These are phyloP conservation scores for Chimonanthus praecox DNA, from an alignment of 164 flowering plant genomes.

Conservation along the genomic window DNA sequence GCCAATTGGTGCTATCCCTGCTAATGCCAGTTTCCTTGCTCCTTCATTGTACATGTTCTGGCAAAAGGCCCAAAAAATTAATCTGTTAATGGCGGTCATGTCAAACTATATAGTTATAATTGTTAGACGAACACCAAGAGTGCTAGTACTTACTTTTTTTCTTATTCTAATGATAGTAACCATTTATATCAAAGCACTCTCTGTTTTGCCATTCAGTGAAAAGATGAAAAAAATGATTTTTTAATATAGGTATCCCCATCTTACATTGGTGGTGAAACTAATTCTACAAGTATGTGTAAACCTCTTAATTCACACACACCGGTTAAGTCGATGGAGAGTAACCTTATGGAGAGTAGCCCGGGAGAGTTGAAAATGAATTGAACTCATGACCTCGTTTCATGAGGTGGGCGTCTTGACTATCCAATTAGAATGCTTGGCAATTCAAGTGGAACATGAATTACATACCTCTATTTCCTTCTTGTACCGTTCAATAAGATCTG, in stretches of 20 bases:
- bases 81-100: neutral
- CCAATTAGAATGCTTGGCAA: neutral
- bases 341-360: no score
- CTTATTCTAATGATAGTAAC: neutral
- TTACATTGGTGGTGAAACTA: no score
- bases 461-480: slow-evolving; percentile 40
- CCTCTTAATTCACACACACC: no score
- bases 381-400: no score
- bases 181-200: neutral
- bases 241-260: no score
- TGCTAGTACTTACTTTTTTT: neutral
- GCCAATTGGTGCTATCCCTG: slow-evolving; percentile 67
- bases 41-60: slow-evolving; percentile 65
- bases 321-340: no score
- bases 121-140: neutral
- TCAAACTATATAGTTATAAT: no score
- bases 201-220: neutral
- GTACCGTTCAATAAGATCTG: slow-evolving; percentile 50
- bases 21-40: slow-evolving; percentile 73
- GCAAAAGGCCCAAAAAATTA: neutral
- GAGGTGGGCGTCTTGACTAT: no score
- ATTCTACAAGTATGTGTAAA: no score
- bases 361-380: no score
- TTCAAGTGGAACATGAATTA: neutral
- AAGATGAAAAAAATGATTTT: no score